A percentile compares a stretch with the other conserved stretches of the same genome.
Conservation (phyloP, 1,284 basidiomycete species). For the Tilletia setariae region DNA sequence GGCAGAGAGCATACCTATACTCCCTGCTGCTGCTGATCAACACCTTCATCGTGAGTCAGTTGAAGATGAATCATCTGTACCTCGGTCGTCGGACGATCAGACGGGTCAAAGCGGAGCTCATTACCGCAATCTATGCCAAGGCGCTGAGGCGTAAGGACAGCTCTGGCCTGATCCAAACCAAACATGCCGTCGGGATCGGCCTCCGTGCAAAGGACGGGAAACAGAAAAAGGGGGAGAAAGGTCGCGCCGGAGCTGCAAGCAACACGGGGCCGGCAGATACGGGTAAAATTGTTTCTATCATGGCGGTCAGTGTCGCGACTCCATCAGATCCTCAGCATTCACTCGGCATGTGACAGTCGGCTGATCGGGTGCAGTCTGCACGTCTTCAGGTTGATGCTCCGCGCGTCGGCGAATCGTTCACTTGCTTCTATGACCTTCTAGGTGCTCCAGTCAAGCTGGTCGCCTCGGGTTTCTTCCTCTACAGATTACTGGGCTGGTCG, state of each 20-base stretch:
- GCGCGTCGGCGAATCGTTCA: constrained; percentile 16
- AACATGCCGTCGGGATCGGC: neutral
- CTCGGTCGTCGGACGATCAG: constrained; percentile 65
- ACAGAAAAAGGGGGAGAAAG: constrained; percentile 23
- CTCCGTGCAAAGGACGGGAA: constrained; percentile 27
- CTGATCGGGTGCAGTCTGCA: no score
- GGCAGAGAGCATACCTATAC: constrained; percentile 29
- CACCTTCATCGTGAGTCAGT: constrained; percentile 28
- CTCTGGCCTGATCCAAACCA: constrained; percentile 66
- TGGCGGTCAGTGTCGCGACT: constrained; percentile 19
- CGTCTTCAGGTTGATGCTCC: constrained; percentile 24
- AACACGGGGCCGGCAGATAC: constrained; percentile 16
- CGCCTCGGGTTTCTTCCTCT: constrained; percentile 33
- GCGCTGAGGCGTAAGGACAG: constrained; percentile 79
- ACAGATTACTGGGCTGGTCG: constrained; percentile 40
- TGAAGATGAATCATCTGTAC: constrained; percentile 74
- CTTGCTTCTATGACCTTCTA: constrained; percentile 24
- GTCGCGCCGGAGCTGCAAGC: constrained; percentile 17
- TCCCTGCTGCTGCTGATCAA: constrained; percentile 29
- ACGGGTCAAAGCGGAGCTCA: constrained; percentile 69
- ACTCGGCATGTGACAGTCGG: no score
- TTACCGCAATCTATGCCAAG: constrained; percentile 83
- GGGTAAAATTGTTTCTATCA: constrained; percentile 34
- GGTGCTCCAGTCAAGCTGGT: constrained; percentile 32
- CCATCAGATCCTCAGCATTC: no score